Percentiles rank a stretch among this genome's conserved stretches.
phyloP scores from a whole-genome alignment of 148 eudicot species.

The Linanthus parryae region DNA sequence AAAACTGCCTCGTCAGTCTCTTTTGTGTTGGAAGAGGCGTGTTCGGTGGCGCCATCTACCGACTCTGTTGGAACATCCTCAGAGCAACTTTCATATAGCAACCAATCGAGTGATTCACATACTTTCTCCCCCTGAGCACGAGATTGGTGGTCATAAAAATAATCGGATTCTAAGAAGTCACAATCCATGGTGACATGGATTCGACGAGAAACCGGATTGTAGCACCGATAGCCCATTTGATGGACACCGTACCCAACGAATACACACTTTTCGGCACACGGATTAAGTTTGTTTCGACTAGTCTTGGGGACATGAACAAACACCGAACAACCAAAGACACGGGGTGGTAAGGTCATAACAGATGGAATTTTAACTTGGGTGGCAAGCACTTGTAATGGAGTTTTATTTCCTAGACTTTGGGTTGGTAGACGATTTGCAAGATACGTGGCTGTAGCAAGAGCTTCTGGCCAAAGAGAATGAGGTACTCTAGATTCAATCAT shows the following conservation, averaged over 20 bases:
- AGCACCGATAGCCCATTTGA: neutral
- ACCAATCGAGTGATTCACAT: neutral
- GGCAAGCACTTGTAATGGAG: neutral
- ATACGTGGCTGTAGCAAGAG: neutral
- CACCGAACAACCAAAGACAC: neutral
- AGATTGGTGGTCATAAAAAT: neutral
- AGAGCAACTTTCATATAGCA: neutral
- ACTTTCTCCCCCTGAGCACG: neutral
- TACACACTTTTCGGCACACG: neutral
- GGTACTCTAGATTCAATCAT: neutral
- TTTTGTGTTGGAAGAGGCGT: neutral
- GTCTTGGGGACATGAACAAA: constrained; percentile 3
- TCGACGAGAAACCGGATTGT: neutral
- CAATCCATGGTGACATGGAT: neutral
- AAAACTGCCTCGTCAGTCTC: neutral
- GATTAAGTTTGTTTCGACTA: neutral
- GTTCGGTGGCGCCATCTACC: neutral
- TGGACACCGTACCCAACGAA: neutral
- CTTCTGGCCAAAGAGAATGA: neutral
- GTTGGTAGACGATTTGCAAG: neutral
- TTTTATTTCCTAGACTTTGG: neutral
- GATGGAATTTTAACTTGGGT: neutral
- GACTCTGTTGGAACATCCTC: too few relatives aligned
- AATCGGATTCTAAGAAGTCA: neutral
- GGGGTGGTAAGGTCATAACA: neutral